phyloP scores from a whole-genome alignment of 1,284 basidiomycete species.

The Ganoderma boninense region DNA sequence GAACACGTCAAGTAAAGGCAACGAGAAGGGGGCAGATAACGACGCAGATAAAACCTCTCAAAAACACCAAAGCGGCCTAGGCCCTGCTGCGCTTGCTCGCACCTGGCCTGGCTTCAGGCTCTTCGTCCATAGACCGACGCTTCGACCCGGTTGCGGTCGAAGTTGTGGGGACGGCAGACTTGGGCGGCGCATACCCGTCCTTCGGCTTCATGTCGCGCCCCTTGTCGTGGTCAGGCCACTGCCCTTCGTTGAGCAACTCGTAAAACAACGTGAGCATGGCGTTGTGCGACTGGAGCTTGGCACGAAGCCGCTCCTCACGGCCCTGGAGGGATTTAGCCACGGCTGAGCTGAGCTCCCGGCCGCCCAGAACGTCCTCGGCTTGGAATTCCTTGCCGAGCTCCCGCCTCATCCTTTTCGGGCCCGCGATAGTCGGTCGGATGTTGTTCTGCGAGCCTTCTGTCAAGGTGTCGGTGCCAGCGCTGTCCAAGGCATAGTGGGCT shows the following conservation, averaged over 20 bases:
- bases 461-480: background rate
- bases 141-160: background rate
- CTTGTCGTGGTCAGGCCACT: background rate
- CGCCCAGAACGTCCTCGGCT: no score
- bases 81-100: slow-evolving; percentile 1
- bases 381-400: no score
- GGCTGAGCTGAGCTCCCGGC: no score
- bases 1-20: background rate
- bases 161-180: background rate
- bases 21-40: background rate
- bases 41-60: background rate
- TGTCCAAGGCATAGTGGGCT: background rate
- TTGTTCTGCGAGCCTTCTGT: no score
- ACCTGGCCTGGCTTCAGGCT: background rate
- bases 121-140: background rate
- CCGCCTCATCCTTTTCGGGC: background rate
- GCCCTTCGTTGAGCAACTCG: background rate
- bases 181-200: background rate
- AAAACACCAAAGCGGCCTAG: background rate
- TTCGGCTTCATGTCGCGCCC: background rate
- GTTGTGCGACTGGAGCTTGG: background rate
- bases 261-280: background rate
- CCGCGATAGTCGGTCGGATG: no score
- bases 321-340: no score
- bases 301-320: background rate